These are phyloP conservation scores for Aspergillus amoenus DNA, from an alignment of 2,329 filamentous ascomycete species.

Conservation along the genomic window DNA sequence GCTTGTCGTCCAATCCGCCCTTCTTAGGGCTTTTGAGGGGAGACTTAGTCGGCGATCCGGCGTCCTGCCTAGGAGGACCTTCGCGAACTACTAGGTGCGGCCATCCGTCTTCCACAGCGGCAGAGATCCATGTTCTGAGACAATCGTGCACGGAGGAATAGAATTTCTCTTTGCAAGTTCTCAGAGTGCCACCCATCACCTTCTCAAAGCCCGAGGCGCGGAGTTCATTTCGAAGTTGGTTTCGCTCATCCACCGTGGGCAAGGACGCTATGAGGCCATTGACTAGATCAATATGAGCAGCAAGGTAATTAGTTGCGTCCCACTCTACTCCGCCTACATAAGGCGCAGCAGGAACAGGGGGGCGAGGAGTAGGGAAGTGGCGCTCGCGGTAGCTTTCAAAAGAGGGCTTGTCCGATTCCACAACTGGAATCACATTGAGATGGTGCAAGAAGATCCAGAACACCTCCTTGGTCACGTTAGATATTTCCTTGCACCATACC, in stretches of 20 bases:
- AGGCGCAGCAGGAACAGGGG: slow-evolving; percentile 88
- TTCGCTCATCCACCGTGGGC: slow-evolving; percentile 68
- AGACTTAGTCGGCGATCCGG: slow-evolving; percentile 45
- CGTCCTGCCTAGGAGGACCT: slow-evolving; percentile 42
- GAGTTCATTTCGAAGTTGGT: slow-evolving; percentile 73
- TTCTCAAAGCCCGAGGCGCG: slow-evolving; percentile 87
- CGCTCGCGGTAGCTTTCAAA: slow-evolving; percentile 48
- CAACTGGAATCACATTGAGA: slow-evolving; percentile 73
- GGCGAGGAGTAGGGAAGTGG: slow-evolving; percentile 81
- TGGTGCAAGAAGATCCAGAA: slow-evolving; percentile 99
- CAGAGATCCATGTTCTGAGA: slow-evolving; percentile 84
- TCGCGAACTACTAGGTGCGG: slow-evolving; percentile 73
- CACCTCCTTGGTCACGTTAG: slow-evolving; percentile 92
- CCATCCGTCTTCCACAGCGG: slow-evolving; percentile 86
- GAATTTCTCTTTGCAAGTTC: slow-evolving; percentile 96
- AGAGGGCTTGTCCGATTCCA: slow-evolving; percentile 32
- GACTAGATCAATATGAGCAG: slow-evolving; percentile 85
- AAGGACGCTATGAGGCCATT: slow-evolving; percentile 87
- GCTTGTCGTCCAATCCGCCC: slow-evolving; percentile 48
- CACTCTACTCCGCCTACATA: slow-evolving; percentile 98
- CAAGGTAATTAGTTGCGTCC: slow-evolving; percentile 96
- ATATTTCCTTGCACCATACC: slow-evolving; percentile 89
- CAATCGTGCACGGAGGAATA: slow-evolving; percentile 90
- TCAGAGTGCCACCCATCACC: slow-evolving; percentile 77
- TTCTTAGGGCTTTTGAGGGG: slow-evolving; percentile 52